Base-by-base conservation (phyloP, 1,284 basidiomycete genomes). In the Pseudomicrostroma phylloplanum region DNA sequence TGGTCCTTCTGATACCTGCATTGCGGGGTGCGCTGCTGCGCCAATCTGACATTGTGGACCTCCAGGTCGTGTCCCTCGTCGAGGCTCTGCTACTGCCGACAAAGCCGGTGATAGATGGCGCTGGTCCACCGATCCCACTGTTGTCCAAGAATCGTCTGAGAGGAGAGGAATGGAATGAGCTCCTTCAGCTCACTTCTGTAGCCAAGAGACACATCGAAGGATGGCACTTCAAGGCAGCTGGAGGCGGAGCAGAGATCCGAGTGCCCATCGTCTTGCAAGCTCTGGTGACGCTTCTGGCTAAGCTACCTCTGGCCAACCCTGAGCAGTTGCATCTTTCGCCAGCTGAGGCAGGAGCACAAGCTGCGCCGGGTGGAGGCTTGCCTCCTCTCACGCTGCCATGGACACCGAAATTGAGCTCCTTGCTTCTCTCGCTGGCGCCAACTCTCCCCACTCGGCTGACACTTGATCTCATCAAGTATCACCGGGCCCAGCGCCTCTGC, bases 401-500 rank as follows among this genome's bases (percentile, higher is more conserved):
- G 69, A 75, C 73, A 30, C 68, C 72, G 12, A 68, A 67, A 55
- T 42, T 76, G 42, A 65, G 73, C 9, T 53, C 63, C 9, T 66
- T 76, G 58, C 66, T 78, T 25, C 70, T 77, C 46, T 58, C 67
- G 7, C 66, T 79, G 6, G 72, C 76, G 23, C 72, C 76, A 0
- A 65, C 74, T 56, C 60, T 79, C 21, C 73, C 76, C 12, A 74
- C 77, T 26, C 49, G 56, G 1, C 69, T 70, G 19, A 61, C 73
- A 15, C 67, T 68, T 6, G 69, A 74, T 30, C 65, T 79, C 39
- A 64, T 79, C 11, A 63, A 68, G 17, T 73, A 70, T 63, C 71
- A 71, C 60, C 67, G 69, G 55, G 57, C 60, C 0, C 69, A 76
- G 59, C 71, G 76, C 57, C 69, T 71, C 19, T 78, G 75, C 59